Conservation (phyloP, 768 basidiomycete genomes). For the Austroboletus eburneus region DNA sequence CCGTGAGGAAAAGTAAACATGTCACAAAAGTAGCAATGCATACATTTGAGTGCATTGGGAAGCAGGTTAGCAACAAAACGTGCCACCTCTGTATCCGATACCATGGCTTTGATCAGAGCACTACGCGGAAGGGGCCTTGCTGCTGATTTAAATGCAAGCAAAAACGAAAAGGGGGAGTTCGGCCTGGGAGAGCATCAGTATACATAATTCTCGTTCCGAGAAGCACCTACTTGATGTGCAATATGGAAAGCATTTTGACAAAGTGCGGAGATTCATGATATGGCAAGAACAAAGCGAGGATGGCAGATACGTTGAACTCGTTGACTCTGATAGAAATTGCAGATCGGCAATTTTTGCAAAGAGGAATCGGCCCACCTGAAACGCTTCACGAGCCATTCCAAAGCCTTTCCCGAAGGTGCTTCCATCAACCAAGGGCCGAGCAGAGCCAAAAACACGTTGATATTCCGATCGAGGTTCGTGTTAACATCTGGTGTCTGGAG, state of each 20-base stretch:
- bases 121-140: conserved; percentile 69
- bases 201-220: background rate
- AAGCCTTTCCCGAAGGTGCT: conserved; percentile 69
- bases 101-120: conserved; percentile 74
- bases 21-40: background rate
- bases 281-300: conserved; percentile 83
- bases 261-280: conserved; percentile 96
- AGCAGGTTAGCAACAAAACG: conserved; percentile 68
- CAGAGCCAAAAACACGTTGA: conserved; percentile 61
- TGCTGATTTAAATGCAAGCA: conserved; percentile 72
- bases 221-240: conserved; percentile 62
- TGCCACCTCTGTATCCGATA: conserved; percentile 63
- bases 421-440: conserved; percentile 83
- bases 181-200: conserved; percentile 37
- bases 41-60: conserved; percentile 49
- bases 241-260: conserved; percentile 85
- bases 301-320: conserved; percentile 82
- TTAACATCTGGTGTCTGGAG: conserved; percentile 61
- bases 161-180: conserved; percentile 61
- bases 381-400: conserved; percentile 93
- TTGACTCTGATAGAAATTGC: conserved; percentile 56
- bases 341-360: background rate
- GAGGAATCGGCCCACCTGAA: conserved; percentile 63
- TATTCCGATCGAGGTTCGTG: conserved; percentile 53
- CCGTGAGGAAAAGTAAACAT: conserved; percentile 1